These are phyloP conservation scores for Gracilaria gracilis DNA, from an alignment of 23 red algal genomes.

Conservation along the genomic window DNA sequence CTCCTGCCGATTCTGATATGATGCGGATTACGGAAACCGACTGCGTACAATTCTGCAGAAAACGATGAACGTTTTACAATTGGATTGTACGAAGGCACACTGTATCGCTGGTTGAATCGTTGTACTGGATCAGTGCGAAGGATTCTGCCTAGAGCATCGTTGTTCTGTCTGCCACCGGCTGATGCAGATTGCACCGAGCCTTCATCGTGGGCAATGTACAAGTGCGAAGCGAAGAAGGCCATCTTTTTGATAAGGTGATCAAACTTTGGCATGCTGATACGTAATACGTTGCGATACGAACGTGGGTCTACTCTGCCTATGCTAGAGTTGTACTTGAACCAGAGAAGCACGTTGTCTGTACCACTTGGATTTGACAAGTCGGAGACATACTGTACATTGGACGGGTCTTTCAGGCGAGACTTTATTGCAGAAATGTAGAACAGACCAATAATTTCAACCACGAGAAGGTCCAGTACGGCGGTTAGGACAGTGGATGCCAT, in stretches of 20 bases:
- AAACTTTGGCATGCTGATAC: constrained; percentile 45
- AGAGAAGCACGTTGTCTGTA: constrained; percentile 39
- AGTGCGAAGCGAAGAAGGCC: constrained; percentile 23
- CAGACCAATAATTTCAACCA: constrained; percentile 11
- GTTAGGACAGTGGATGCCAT: no score
- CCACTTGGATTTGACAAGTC: constrained; percentile 19
- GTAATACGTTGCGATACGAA: constrained; percentile 40
- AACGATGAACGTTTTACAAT: neutral
- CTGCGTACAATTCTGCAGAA: constrained; percentile 33
- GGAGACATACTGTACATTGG: constrained; percentile 38
- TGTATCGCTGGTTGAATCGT: constrained; percentile 1
- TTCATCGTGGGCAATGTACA: constrained; percentile 50
- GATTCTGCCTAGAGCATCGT: constrained; percentile 58
- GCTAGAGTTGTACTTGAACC: constrained; percentile 17
- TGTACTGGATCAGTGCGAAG: constrained; percentile 42
- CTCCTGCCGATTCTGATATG: constrained; percentile 33
- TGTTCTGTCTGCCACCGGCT: constrained; percentile 49
- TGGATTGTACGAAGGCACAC: constrained; percentile 17
- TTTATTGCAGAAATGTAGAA: constrained; percentile 54
- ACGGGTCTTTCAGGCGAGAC: constrained; percentile 2
- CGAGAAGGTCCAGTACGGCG: no score
- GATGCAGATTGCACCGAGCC: constrained; percentile 60
- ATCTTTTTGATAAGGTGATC: constrained; percentile 67
- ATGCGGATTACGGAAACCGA: constrained; percentile 59
- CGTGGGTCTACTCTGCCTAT: neutral